Percentiles rank a stretch among this genome's conserved stretches.
phyloP scores from a whole-genome alignment of 2,329 filamentous ascomycete species.

The Capronia epimyces region DNA sequence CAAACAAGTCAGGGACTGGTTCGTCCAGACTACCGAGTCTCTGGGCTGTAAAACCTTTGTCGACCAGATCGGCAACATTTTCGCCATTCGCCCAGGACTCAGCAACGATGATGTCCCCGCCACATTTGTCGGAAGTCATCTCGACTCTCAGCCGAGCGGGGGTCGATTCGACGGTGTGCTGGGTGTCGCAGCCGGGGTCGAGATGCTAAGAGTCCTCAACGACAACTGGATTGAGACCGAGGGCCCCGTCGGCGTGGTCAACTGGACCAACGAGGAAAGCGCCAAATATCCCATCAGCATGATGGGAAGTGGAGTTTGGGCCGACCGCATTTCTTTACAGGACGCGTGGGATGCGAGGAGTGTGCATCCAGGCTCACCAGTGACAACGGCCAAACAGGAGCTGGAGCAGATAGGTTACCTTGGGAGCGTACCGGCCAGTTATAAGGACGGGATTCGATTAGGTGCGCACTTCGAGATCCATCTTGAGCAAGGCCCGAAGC shows the following conservation, averaged over 20 bases:
- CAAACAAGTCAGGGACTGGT: slow-evolving; percentile 69
- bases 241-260: slow-evolving; percentile 67
- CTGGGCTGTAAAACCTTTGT: slow-evolving; percentile 63
- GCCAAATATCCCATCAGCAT: slow-evolving; percentile 72
- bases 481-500: slow-evolving; percentile 75
- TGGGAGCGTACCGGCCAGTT: slow-evolving; percentile 49
- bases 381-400: slow-evolving; percentile 57
- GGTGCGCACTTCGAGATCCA: slow-evolving; percentile 80
- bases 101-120: slow-evolving; percentile 45
- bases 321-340: slow-evolving; percentile 57
- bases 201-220: slow-evolving; percentile 62
- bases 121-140: slow-evolving; percentile 32
- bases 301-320: slow-evolving; percentile 71
- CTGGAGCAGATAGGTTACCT: slow-evolving; percentile 64
- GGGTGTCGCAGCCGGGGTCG: slow-evolving; percentile 66
- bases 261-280: slow-evolving; percentile 80
- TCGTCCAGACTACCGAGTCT: slow-evolving; percentile 56
- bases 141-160: slow-evolving; percentile 53
- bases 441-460: slow-evolving; percentile 54
- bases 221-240: slow-evolving; percentile 65
- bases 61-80: slow-evolving; percentile 76
- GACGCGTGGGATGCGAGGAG: slow-evolving; percentile 57
- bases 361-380: slow-evolving; percentile 43
- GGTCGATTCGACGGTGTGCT: slow-evolving; percentile 71
- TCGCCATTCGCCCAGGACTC: slow-evolving; percentile 63